A percentile compares a stretch with the other conserved stretches of the same genome.
Evolutionary conservation across 1,284 basidiomycete genomes (phyloP).

Genomic region (Ceratobasidium papillatum): DNA sequence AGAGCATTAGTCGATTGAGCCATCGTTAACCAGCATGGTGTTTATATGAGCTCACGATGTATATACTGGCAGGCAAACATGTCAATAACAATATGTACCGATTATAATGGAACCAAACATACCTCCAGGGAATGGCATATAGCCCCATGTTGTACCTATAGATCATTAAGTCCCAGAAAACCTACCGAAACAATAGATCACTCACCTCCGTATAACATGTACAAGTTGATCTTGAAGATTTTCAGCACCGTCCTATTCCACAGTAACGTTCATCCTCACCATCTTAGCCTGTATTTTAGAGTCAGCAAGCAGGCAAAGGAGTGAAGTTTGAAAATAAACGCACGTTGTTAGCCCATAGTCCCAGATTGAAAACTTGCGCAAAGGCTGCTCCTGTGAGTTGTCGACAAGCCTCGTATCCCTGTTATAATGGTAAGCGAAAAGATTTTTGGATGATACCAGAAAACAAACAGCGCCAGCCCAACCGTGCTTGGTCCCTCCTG

Average conservation of each 20-base stretch:
- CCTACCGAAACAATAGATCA: background rate
- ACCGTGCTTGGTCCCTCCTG: conserved; percentile 38
- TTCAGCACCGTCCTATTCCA: background rate
- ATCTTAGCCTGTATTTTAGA: conserved; percentile 21
- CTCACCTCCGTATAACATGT: conserved; percentile 69
- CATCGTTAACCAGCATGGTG: background rate
- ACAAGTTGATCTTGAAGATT: conserved; percentile 62
- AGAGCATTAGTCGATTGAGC: background rate
- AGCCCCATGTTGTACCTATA: conserved; percentile 78
- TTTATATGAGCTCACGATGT: conserved; percentile 49
- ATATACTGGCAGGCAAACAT: conserved; percentile 41
- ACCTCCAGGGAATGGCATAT: conserved; percentile 68
- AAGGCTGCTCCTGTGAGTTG: conserved; percentile 73
- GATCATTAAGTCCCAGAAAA: conserved; percentile 19
- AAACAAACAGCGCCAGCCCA: conserved; percentile 42
- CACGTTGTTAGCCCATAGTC: conserved; percentile 78
- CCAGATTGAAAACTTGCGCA: conserved; percentile 75
- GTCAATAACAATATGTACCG: background rate
- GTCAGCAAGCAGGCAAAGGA: background rate
- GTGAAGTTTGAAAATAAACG: conserved; percentile 52
- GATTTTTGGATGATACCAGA: background rate
- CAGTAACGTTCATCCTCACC: background rate
- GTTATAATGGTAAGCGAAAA: conserved; percentile 11
- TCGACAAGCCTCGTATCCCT: conserved; percentile 60
- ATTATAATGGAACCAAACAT: background rate